Conservation (phyloP, 495 filamentous ascomycete genomes). For the Lepraria neglecta region DNA sequence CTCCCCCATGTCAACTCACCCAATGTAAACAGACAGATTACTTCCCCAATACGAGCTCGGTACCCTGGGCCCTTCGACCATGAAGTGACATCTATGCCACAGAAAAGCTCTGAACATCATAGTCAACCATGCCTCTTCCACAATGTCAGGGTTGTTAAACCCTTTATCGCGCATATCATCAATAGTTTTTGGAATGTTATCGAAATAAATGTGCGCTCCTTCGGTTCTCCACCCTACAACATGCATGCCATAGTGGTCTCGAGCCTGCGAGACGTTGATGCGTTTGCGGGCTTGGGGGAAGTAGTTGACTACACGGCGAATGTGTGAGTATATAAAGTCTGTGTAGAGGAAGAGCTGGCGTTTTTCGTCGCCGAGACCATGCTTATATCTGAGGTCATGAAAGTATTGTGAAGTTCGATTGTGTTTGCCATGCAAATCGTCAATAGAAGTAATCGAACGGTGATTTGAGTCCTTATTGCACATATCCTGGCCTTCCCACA, state of each 20-base stretch:
- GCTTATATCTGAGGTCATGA: background rate
- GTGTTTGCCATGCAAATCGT: constrained; percentile 8
- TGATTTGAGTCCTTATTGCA: constrained; percentile 1
- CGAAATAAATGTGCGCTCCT: constrained; percentile 21
- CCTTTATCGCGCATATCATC: constrained; percentile 18
- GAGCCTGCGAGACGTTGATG: constrained; percentile 13
- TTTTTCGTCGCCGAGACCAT: background rate
- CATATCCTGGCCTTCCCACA: constrained; percentile 12
- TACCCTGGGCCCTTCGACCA: constrained; percentile 26
- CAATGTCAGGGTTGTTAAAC: constrained; percentile 17
- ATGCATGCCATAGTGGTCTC: constrained; percentile 14
- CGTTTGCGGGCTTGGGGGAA: constrained; percentile 11
- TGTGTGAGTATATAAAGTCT: constrained; percentile 17
- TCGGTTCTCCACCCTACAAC: constrained; percentile 20
- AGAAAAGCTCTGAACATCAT: constrained; percentile 31
- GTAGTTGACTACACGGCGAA: constrained; percentile 14
- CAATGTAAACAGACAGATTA: constrained; percentile 31
- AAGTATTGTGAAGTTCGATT: constrained; percentile 6
- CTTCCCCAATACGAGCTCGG: constrained; percentile 30
- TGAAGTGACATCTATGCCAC: constrained; percentile 30
- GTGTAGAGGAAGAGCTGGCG: constrained; percentile 9
- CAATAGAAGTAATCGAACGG: background rate
- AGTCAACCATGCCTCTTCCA: constrained; percentile 29
- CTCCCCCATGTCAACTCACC: constrained; percentile 24
- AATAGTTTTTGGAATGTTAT: constrained; percentile 18